Evolutionary conservation across 345 rosid genomes (phyloP).

Genomic region (Citrus hindsii): DNA sequence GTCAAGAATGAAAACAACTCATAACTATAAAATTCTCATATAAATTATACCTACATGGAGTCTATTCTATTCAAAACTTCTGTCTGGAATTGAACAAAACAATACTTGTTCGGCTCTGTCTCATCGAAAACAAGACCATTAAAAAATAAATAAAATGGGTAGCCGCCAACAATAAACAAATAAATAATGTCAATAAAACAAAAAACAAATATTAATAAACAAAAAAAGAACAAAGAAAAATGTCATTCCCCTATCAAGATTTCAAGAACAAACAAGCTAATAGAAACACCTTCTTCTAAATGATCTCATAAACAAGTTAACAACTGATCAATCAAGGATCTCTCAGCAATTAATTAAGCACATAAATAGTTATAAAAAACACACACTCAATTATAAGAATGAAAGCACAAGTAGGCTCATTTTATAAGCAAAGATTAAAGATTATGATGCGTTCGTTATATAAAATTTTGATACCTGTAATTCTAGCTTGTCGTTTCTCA

Average conservation of each 20-base stretch:
- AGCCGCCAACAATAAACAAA: conserved; percentile 29
- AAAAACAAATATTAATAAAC: conserved; percentile 3
- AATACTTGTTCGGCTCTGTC: conserved; percentile 16
- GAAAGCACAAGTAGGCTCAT: conserved; percentile 9
- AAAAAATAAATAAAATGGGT: conserved; percentile 6
- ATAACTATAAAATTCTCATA: neutral
- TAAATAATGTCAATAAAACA: conserved; percentile 12
- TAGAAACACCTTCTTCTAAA: neutral
- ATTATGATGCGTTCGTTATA: neutral
- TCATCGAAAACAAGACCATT: conserved; percentile 7
- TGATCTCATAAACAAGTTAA: neutral
- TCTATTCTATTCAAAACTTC: conserved; percentile 10
- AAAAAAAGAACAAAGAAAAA: neutral
- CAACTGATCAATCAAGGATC: neutral
- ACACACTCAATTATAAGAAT: neutral
- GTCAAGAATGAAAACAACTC: conserved; percentile 4
- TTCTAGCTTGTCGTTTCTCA: conserved; percentile 7
- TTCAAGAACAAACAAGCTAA: conserved; percentile 12
- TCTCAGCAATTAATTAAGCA: neutral
- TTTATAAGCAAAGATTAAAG: neutral
- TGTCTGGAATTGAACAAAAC: conserved; percentile 17
- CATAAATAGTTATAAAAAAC: neutral
- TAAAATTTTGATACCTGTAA: conserved; percentile 8
- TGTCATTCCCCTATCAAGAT: neutral
- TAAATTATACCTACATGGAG: conserved; percentile 17